Evolutionary conservation across 768 basidiomycete genomes (phyloP).

Genomic region (Tulasnella sp.): DNA sequence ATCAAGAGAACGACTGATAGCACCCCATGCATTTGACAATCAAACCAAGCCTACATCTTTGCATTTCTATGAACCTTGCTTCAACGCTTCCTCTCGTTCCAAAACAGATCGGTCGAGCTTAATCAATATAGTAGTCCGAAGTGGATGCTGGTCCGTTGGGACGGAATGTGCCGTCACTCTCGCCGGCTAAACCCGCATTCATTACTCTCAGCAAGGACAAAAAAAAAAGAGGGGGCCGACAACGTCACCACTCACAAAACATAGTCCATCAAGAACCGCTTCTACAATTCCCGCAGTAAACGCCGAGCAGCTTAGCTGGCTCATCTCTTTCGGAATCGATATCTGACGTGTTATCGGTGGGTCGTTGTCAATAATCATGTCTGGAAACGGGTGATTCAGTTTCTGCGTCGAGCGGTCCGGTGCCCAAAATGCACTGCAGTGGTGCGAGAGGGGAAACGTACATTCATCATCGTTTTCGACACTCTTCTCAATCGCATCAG

Average conservation of each 20-base stretch:
- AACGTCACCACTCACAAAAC: slow-evolving; percentile 64
- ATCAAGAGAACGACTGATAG: no score
- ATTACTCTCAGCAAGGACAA: neutral
- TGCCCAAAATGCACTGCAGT: neutral
- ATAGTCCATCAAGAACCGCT: slow-evolving; percentile 89
- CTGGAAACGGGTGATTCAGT: slow-evolving; percentile 44
- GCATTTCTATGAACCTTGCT: slow-evolving; percentile 35
- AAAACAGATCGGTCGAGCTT: slow-evolving; percentile 91
- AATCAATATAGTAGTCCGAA: slow-evolving; percentile 92
- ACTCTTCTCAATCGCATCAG: slow-evolving; percentile 93
- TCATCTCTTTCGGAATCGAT: slow-evolving; percentile 91
- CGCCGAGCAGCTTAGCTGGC: slow-evolving; percentile 91
- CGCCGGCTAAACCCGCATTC: slow-evolving; percentile 61
- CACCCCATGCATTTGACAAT: neutral
- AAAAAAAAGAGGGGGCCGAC: neutral
- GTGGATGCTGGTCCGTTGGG: slow-evolving; percentile 71
- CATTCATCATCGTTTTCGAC: slow-evolving; percentile 97
- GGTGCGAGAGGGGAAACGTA: slow-evolving; percentile 37
- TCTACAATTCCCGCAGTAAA: slow-evolving; percentile 97
- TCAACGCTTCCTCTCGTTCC: slow-evolving; percentile 88
- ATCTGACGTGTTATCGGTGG: slow-evolving; percentile 88
- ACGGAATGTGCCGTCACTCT: slow-evolving; percentile 95
- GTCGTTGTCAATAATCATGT: slow-evolving; percentile 98
- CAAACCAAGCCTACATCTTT: neutral
- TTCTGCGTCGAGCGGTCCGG: neutral